Conservation (phyloP, 371 early-diverging fungal species). For the Syncephalastrum racemosum region DNA sequence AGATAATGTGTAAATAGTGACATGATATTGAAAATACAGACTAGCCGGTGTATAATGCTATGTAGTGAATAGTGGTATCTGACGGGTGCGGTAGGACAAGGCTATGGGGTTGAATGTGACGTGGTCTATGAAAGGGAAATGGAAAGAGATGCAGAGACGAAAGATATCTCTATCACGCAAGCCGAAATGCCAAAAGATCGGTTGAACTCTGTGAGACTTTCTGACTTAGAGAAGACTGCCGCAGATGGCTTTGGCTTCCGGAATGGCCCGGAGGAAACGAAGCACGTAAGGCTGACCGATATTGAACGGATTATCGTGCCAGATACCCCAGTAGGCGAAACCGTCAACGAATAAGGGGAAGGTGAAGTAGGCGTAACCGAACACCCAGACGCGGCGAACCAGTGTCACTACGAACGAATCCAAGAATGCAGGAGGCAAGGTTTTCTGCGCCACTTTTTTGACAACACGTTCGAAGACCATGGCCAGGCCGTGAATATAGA, state of each 20-base stretch:
- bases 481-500: conserved; percentile 27
- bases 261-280: conserved; percentile 8
- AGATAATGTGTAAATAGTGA: too few species aligned
- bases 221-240: conserved; percentile 11
- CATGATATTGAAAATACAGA: too few species aligned
- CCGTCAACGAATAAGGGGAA: conserved; percentile 31
- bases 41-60: too few species aligned
- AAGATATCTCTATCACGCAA: too few species aligned
- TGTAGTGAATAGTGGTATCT: too few species aligned
- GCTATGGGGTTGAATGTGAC: too few species aligned
- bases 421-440: conserved; percentile 9
- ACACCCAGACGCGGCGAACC: conserved; percentile 24
- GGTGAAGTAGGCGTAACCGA: conserved; percentile 15
- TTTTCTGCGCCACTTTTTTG: neutral
- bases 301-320: conserved; percentile 11
- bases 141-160: too few species aligned
- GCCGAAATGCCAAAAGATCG: too few species aligned
- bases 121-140: too few species aligned
- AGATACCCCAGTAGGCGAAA: conserved; percentile 31
- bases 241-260: conserved; percentile 12
- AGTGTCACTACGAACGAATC: conserved; percentile 10
- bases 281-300: conserved; percentile 7
- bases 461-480: conserved; percentile 16
- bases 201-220: too few species aligned
- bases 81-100: too few species aligned